Evolutionary conservation across 768 basidiomycete species (phyloP).

Genomic region (Pholiota microspora): DNA sequence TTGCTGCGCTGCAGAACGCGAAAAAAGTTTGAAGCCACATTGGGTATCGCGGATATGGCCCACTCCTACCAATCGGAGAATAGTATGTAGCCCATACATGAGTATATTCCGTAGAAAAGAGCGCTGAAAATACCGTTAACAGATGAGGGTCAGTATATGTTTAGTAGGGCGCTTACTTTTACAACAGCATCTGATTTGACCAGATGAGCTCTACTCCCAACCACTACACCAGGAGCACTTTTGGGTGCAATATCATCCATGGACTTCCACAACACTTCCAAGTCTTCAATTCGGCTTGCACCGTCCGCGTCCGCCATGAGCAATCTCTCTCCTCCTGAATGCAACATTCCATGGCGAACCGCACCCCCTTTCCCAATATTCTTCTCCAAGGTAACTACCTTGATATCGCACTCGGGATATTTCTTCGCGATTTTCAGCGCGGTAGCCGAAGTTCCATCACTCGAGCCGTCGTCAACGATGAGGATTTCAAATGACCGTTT

Average conservation of each 20-base stretch:
- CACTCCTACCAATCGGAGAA: conserved; percentile 86
- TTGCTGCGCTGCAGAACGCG: conserved; percentile 72
- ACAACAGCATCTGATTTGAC: conserved; percentile 92
- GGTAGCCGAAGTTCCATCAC: conserved; percentile 65
- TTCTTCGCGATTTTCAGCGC: conserved; percentile 64
- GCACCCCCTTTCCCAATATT: conserved; percentile 95
- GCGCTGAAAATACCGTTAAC: conserved; percentile 49
- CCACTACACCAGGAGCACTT: conserved; percentile 59
- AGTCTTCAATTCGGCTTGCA: conserved; percentile 83
- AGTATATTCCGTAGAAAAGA: conserved; percentile 86
- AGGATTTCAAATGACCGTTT: conserved; percentile 74
- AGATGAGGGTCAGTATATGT: background rate
- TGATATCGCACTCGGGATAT: conserved; percentile 60
- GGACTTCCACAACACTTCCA: conserved; percentile 73
- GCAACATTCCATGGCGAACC: conserved; percentile 88
- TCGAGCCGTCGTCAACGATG: conserved; percentile 88
- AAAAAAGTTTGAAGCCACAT: conserved; percentile 96
- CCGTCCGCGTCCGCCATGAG: conserved; percentile 96
- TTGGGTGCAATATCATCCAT: conserved; percentile 62
- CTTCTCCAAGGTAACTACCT: conserved; percentile 71
- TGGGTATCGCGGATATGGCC: conserved; percentile 92
- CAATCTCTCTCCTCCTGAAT: conserved; percentile 71
- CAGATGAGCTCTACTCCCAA: conserved; percentile 91
- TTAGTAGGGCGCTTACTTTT: conserved; percentile 52
- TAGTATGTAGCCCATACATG: conserved; percentile 92